Percentiles rank a stretch among this genome's conserved stretches.
These are phyloP conservation scores for Rosa rugosa DNA, from an alignment of 306 rosid genomes.

Conservation along the genomic window DNA sequence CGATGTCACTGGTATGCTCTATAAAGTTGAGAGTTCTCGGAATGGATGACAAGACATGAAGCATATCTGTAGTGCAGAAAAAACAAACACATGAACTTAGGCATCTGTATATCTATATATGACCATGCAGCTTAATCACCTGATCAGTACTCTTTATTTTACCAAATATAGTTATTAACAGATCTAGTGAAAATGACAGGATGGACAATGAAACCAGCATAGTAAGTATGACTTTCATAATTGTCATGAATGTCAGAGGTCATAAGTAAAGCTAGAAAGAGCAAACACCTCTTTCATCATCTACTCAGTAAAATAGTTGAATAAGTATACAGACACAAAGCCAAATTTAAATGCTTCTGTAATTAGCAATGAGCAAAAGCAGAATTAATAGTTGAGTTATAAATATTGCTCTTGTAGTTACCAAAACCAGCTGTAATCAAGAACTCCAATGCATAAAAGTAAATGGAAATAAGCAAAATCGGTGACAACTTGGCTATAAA, in stretches of 20 bases:
- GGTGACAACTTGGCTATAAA: background rate
- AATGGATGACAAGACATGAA: conserved; percentile 59
- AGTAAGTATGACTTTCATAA: background rate
- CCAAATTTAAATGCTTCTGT: background rate
- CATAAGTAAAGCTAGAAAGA: background rate
- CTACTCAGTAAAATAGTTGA: background rate
- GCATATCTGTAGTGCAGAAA: conserved; percentile 55
- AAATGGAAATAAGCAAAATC: background rate
- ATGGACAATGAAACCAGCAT: background rate
- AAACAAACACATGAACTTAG: conserved; percentile 10
- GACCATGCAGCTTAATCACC: background rate
- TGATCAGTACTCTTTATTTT: background rate
- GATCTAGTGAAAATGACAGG: background rate
- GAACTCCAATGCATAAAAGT: background rate
- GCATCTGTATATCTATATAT: conserved; percentile 10
- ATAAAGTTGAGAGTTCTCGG: conserved; percentile 66
- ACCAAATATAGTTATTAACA: conserved; percentile 7
- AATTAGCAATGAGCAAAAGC: conserved; percentile 20
- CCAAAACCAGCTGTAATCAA: conserved; percentile 16
- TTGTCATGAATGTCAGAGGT: conserved; percentile 1
- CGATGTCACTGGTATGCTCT: conserved; percentile 86
- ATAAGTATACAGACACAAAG: background rate
- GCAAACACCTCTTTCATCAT: background rate
- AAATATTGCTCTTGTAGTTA: background rate
- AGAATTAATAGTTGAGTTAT: background rate